Evolutionary conservation across 495 filamentous ascomycete genomes (phyloP), one percentile per base, ranked within the genome.

Genomic region (Elaphomyces granulatus): DNA sequence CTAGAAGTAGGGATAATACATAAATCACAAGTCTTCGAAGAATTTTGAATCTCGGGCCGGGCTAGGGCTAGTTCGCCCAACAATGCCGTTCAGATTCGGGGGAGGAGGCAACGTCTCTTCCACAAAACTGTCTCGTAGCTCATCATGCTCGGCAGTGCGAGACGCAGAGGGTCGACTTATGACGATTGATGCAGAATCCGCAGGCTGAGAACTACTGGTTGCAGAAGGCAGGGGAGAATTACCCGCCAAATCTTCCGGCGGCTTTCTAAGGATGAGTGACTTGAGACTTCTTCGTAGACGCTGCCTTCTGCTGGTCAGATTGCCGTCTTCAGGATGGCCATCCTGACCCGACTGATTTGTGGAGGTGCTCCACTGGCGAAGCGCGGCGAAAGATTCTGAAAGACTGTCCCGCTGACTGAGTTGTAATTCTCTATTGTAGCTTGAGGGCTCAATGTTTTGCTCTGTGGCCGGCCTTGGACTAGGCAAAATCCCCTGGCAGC

Each of bases 61-160:
- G 50, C 59, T 66, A 36, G 53, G 50, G 32, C 52, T 60, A 10
- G 37, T 21, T 43, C 48, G 42, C 42, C 61, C 55, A 8, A 52
- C 48, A 32, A 58, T 20, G 32, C 40, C 9, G 34, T 48, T 8
- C 41, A 53, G 10, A 9, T 45, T 42, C 8, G 60, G 62, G 1
- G 69, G 68, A 8, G 53, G 58, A 31, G 56, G 52, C 20, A 71
- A 48, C 14, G 58, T 56, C 28, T 67, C 68, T n/a, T 66, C 64
- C 32, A 59, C 49, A 28, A 68, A 72, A 43, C 58, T 66, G 38
- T 73, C 61, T 20, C 61, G 56, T 21, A 67, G 56, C 36, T 58
- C 62, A 37, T 59, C 64, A 53, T 38, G 49, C 38, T 69, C 58
- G 14, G 51, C 47, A 12, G 50, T 54, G 35, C 58, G 6, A 12